Conservation (phyloP, 345 rosid species). For the Citrus unshiu region DNA sequence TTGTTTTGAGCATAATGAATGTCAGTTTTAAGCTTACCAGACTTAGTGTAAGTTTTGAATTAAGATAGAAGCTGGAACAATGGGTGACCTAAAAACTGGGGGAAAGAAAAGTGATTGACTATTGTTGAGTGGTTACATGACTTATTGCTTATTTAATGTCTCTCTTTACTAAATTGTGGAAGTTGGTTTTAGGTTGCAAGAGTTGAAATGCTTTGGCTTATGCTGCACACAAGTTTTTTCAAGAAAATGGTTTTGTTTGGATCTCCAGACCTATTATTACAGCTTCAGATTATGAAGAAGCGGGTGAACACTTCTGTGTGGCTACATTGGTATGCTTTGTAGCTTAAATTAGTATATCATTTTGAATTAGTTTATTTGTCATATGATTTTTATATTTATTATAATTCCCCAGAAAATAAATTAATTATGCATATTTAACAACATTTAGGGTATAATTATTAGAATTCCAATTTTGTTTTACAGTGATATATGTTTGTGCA, state of each 20-base stretch:
- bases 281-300: conserved; percentile 96
- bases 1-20: too few species aligned
- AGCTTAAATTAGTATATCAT: conserved; percentile 7
- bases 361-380: neutral
- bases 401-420: neutral
- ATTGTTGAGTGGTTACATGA: too few species aligned
- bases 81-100: too few species aligned
- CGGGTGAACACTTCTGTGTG: conserved; percentile 96
- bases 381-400: neutral
- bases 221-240: too few species aligned
- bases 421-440: neutral
- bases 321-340: conserved; percentile 74
- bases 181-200: conserved; percentile 67
- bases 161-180: conserved; percentile 11
- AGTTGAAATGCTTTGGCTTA: conserved; percentile 66
- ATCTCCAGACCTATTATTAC: conserved; percentile 92
- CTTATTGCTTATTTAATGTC: neutral
- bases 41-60: too few species aligned
- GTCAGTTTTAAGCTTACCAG: too few species aligned
- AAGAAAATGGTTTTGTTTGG: conserved; percentile 48
- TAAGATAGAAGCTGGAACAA: too few species aligned
- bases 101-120: too few species aligned
- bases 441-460: neutral
- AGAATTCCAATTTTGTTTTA: neutral
- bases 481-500: neutral